phyloP scores from a whole-genome alignment of 2,329 filamentous ascomycete species.

The Diaporthe citri region DNA sequence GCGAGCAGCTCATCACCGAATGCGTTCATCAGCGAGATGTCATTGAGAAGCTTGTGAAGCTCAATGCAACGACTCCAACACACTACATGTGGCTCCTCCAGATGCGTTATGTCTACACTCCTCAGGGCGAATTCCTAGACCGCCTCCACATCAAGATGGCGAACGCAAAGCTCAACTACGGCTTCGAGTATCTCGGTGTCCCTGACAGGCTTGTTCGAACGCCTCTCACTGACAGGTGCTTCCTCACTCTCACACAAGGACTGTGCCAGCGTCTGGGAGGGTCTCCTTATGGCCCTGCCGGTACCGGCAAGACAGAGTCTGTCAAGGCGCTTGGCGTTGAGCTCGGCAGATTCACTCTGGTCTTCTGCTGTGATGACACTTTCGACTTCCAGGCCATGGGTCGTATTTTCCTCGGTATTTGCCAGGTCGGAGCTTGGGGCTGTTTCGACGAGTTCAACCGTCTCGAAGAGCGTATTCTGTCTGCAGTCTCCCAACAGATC shows the following conservation, averaged over 20 bases:
- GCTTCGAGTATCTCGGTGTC: conserved; percentile 97
- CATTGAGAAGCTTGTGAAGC: conserved; percentile 85
- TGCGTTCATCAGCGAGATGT: conserved; percentile 97
- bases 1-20: conserved; percentile 98
- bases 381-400: conserved; percentile 99
- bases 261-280: conserved; percentile 95
- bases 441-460: conserved; percentile 99
- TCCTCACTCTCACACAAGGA: conserved; percentile 96
- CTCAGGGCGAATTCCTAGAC: conserved; percentile 84
- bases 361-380: conserved; percentile 99
- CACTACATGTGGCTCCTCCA: conserved; percentile 95
- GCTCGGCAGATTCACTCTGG: conserved; percentile 95
- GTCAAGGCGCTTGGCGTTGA: conserved; percentile 98
- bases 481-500: conserved; percentile 98
- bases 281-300: conserved; percentile 96
- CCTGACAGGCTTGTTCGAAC: conserved; percentile 96
- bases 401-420: conserved; percentile 98
- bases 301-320: conserved; percentile 98
- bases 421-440: conserved; percentile 98
- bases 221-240: conserved; percentile 96
- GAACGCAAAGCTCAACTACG: conserved; percentile 94
- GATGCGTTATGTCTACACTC: conserved; percentile 94
- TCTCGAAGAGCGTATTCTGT: conserved; percentile 96
- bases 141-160: conserved; percentile 95
- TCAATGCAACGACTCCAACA: conserved; percentile 78